These are phyloP conservation scores for Populus davidiana DNA, from an alignment of 345 rosid species.

Conservation along the genomic window DNA sequence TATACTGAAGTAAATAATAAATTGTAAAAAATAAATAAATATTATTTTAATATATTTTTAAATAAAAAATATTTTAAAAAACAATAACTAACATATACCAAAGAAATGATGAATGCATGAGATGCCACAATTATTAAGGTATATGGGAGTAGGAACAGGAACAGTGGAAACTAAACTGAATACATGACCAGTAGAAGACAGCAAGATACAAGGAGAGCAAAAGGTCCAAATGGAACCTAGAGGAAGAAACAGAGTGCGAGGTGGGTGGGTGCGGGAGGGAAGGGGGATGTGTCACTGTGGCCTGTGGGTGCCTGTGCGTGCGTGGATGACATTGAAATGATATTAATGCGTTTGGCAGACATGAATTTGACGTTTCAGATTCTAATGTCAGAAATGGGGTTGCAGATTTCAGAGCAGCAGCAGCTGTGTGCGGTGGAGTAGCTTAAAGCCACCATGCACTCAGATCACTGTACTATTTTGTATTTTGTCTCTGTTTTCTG, in stretches of 20 bases:
- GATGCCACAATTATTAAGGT: neutral
- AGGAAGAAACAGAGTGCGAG: neutral
- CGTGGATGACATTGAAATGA: slow-evolving; percentile 27
- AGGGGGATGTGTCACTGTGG: neutral
- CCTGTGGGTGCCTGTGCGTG: neutral
- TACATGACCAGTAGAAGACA: neutral
- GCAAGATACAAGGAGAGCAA: neutral
- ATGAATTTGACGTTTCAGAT: slow-evolving; percentile 69
- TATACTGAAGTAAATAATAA: too few species aligned
- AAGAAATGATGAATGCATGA: neutral
- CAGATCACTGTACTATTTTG: neutral
- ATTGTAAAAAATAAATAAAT: too few species aligned
- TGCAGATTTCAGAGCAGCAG: neutral
- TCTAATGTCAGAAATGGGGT: slow-evolving; percentile 48
- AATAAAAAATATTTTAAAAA: too few species aligned
- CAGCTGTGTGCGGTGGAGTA: neutral
- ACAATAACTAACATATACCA: too few species aligned
- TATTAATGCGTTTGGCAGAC: slow-evolving; percentile 32
- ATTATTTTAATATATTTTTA: too few species aligned
- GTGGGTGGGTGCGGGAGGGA: neutral
- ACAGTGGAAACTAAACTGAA: neutral
- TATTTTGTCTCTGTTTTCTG: neutral
- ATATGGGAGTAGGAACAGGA: neutral
- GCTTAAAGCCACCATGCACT: slow-evolving; percentile 6
- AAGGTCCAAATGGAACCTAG: neutral